phyloP scores from a whole-genome alignment of 192 early-diverging fungal species.

The Gamsiella multidivaricata region DNA sequence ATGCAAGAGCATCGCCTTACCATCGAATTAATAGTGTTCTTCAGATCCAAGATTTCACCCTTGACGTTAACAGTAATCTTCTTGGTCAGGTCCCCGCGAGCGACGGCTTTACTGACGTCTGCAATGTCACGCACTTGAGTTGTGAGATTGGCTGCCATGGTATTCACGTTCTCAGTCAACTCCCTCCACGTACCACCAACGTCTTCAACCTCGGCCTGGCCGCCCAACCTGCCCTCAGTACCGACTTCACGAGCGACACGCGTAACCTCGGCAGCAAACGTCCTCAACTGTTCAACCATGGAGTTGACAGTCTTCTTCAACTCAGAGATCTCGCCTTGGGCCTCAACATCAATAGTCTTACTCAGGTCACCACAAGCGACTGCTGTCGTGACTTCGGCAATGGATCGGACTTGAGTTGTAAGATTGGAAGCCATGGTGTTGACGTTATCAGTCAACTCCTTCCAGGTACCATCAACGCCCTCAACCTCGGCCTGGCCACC shows the following conservation, averaged over 20 bases:
- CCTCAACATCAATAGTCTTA: conserved; percentile 63
- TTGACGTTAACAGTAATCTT: conserved; percentile 70
- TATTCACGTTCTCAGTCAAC: conserved; percentile 70
- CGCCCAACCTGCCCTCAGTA: conserved; percentile 68
- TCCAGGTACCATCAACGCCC: conserved; percentile 72
- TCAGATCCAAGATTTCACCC: conserved; percentile 79
- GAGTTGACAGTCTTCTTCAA: conserved; percentile 65
- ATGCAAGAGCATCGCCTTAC: neutral
- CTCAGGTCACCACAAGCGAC: conserved; percentile 66
- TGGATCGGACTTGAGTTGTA: conserved; percentile 67
- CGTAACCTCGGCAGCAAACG: conserved; percentile 71
- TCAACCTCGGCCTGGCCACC: conserved; percentile 64
- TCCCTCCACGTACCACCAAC: conserved; percentile 67
- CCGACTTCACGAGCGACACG: conserved; percentile 76
- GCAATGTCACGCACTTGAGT: conserved; percentile 75
- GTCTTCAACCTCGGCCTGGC: conserved; percentile 66
- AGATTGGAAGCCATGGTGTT: conserved; percentile 70
- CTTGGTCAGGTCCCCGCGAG: conserved; percentile 67
- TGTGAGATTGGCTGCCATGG: conserved; percentile 67
- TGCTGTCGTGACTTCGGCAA: conserved; percentile 70
- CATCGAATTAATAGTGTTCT: conserved; percentile 79
- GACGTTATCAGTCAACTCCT: conserved; percentile 72
- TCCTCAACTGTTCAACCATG: conserved; percentile 65
- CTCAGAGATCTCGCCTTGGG: conserved; percentile 60
- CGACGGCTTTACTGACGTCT: conserved; percentile 67